Evolutionary conservation across 1,139 yeast species (phyloP).

Genomic region (Taphrina deformans): DNA sequence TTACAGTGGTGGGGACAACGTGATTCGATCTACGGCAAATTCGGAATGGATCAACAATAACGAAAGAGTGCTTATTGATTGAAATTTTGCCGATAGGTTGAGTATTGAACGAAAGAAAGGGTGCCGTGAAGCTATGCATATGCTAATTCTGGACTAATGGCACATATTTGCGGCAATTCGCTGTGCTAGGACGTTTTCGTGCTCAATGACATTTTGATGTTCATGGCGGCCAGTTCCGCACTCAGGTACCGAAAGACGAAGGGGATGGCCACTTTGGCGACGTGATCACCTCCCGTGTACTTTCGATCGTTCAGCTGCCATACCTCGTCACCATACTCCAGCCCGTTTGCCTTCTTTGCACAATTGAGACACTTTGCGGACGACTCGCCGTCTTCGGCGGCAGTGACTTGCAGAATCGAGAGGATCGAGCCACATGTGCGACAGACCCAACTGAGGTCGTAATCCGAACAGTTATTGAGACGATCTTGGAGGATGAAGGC

Average conservation of each 20-base stretch:
- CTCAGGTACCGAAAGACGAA: slow-evolving; percentile 93
- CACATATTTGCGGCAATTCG: neutral
- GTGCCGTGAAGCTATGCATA: neutral
- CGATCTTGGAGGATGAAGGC: slow-evolving; percentile 94
- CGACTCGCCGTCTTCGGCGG: slow-evolving; percentile 49
- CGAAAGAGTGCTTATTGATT: too few species aligned
- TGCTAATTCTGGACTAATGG: neutral
- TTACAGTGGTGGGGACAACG: neutral
- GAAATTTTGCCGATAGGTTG: too few species aligned
- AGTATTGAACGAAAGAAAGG: too few species aligned
- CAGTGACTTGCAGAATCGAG: slow-evolving; percentile 73
- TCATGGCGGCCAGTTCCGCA: slow-evolving; percentile 97
- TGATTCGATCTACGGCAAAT: neutral
- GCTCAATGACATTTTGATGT: slow-evolving; percentile 52
- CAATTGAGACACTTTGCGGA: slow-evolving; percentile 88
- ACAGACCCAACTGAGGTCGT: slow-evolving; percentile 86
- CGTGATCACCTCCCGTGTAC: slow-evolving; percentile 86
- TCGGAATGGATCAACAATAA: neutral
- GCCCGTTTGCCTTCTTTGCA: slow-evolving; percentile 53
- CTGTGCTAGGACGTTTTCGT: neutral
- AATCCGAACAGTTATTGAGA: slow-evolving; percentile 90
- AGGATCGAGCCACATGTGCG: slow-evolving; percentile 93
- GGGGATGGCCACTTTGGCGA: slow-evolving; percentile 94
- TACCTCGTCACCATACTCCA: slow-evolving; percentile 59
- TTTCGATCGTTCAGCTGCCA: slow-evolving; percentile 97